phyloP scores from a whole-genome alignment of 2,329 filamentous ascomycete genomes.

The Sporothrix curviconia region DNA sequence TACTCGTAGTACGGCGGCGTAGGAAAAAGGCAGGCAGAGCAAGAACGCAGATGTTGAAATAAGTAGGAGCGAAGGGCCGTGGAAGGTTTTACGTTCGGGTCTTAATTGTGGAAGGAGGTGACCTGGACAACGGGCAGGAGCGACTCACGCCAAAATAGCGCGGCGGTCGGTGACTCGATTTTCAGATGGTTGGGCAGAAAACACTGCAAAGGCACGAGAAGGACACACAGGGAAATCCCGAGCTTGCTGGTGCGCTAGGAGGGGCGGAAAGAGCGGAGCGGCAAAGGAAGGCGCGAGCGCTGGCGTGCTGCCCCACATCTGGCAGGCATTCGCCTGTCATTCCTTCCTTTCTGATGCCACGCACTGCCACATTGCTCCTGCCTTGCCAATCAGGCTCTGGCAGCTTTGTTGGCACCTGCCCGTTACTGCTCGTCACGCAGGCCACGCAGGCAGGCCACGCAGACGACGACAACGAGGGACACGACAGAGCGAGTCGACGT shows the following conservation, averaged over 20 bases:
- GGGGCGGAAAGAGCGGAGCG: conserved; percentile 14
- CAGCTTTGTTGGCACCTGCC: conserved; percentile 10
- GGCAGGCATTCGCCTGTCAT: too few species aligned
- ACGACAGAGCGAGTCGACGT: too few species aligned
- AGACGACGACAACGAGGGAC: background rate
- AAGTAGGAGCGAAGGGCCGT: background rate
- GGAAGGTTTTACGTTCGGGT: background rate
- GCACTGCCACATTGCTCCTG: conserved; percentile 3
- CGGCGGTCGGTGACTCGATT: conserved; percentile 8
- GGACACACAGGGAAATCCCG: too few species aligned
- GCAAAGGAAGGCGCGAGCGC: conserved; percentile 9
- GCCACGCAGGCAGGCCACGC: background rate
- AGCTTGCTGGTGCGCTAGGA: background rate
- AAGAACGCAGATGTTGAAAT: too few species aligned
- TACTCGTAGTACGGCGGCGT: too few species aligned
- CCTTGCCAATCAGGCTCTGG: conserved; percentile 13
- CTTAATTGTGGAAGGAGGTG: background rate
- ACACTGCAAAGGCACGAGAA: too few species aligned
- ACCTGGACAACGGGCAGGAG: background rate
- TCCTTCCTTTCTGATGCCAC: conserved; percentile 6
- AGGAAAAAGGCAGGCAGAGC: background rate
- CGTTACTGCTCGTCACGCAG: conserved; percentile 7
- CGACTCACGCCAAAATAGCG: background rate
- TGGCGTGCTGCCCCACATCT: conserved; percentile 7
- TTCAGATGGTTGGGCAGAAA: conserved; percentile 1